Base-by-base conservation (phyloP, 169 alveolate species). In the Eimeria sp. region DNA sequence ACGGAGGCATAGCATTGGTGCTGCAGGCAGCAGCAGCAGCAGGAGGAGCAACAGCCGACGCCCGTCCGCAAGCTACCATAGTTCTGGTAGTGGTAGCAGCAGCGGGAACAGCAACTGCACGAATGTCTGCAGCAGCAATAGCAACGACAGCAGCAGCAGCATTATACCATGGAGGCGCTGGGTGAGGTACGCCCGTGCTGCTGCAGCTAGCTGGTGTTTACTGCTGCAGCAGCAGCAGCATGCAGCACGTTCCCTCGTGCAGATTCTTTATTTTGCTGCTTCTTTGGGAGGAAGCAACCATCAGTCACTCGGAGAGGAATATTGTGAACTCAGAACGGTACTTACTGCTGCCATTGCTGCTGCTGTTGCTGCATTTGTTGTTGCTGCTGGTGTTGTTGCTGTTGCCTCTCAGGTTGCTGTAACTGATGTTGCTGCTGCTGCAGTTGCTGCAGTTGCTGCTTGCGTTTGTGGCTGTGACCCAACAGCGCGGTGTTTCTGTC, bases 41-140 rank as follows among this genome's bases (percentile, higher is more conserved):
- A 78, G 89, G 11, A 34, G 89, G 67, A 78, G 89, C 89, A 78
- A 58, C 89, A 78, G 89, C 89, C 34, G 89, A 27, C 51, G 84
- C 22, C 11, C 11, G 11, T 27, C n/a, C 84, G 84, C 84, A 20
- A 43, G 84, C 84, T 73, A 43, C 45, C 16, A 4, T n/a, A 43
- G 43, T 43, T 30, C 84, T 14, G 78, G 30, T n/a, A 6, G 22
- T 40, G 43, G 84, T 43, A 27, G 84, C 84, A 73, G 84, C 84
- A 73, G 51, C 84, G 30, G 84, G 51, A 73, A 49, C 84, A 20
- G 78, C 25, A 67, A 27, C 78, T 14, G 78, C 78, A 67, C 30
- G 40, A 34, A 34, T 25, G 3, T 13, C 78, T 14, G 78, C 78
- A 67, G 78, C 78, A 67, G 78, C 78, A 54, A 54, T 54, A 54